Percentiles rank a stretch among this genome's conserved stretches.
These are phyloP conservation scores for Chalciporus chontae DNA, from an alignment of 768 basidiomycete genomes.

Conservation along the genomic window DNA sequence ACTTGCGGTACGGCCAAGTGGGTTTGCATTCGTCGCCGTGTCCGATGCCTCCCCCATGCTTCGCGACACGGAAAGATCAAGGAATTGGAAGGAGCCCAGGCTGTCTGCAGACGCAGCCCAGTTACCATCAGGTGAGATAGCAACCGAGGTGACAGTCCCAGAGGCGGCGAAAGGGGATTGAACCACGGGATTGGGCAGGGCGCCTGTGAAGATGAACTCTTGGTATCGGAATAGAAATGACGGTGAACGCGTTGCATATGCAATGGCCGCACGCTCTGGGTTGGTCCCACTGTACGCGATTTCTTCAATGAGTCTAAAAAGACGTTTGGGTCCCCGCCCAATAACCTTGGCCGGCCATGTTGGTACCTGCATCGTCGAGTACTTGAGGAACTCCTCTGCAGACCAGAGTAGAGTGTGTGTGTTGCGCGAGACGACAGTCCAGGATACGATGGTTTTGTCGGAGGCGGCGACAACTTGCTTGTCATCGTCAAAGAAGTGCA, in stretches of 20 bases:
- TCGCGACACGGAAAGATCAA: background rate
- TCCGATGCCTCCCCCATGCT: slow-evolving; percentile 3
- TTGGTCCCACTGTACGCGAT: background rate
- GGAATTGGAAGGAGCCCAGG: slow-evolving; percentile 7
- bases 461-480: slow-evolving; percentile 6
- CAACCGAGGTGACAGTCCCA: background rate
- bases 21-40: background rate
- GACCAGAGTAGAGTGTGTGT: slow-evolving; percentile 4
- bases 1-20: background rate
- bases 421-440: slow-evolving; percentile 7
- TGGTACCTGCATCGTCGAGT: background rate
- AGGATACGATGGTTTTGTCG: slow-evolving; percentile 5
- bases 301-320: background rate
- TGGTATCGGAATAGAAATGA: slow-evolving; percentile 2
- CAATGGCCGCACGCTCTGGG: background rate
- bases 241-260: slow-evolving; percentile 5
- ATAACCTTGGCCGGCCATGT: slow-evolving; percentile 4
- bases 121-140: slow-evolving; percentile 21
- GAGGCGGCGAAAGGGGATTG: background rate
- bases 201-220: background rate
- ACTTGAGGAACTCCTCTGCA: background rate
- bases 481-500: slow-evolving; percentile 14
- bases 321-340: slow-evolving; percentile 4
- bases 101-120: slow-evolving; percentile 9
- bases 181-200: background rate